phyloP scores from a whole-genome alignment of 225 moss, liverwort and hornwort genomes.

The Pleurozium schreberi region DNA sequence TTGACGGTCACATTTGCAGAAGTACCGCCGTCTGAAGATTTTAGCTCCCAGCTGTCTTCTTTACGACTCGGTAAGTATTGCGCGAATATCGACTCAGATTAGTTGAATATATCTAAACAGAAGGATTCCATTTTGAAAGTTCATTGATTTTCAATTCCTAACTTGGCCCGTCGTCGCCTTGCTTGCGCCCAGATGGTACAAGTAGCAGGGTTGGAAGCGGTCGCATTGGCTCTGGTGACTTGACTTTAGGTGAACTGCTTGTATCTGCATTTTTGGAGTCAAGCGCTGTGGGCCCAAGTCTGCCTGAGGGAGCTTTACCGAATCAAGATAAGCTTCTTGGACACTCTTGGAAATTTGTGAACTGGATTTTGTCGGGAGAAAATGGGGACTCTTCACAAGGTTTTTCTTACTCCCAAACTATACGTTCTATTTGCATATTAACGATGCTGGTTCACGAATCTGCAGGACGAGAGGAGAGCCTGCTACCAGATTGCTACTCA shows the following conservation, averaged over 20 bases:
- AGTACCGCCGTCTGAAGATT: too few relatives aligned
- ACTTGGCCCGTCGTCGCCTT: background rate
- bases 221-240: conserved; percentile 68
- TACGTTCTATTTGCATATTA: background rate
- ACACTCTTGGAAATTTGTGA: conserved; percentile 55
- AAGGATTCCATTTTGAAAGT: background rate
- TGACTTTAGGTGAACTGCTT: conserved; percentile 70
- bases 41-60: too few relatives aligned
- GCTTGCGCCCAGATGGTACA: conserved; percentile 33
- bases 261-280: conserved; percentile 63
- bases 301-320: conserved; percentile 45
- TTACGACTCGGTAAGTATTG: too few relatives aligned
- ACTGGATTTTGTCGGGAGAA: conserved; percentile 77
- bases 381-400: conserved; percentile 32
- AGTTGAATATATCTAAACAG: background rate
- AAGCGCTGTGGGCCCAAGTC: conserved; percentile 10
- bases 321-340: conserved; percentile 52
- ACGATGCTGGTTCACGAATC: background rate
- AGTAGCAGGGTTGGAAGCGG: conserved; percentile 36
- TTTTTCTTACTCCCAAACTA: conserved; percentile 19
- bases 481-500: conserved; percentile 29
- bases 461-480: conserved; percentile 36
- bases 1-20: too few relatives aligned
- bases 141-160: background rate
- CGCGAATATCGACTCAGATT: too few relatives aligned